A percentile compares a stretch with the other conserved stretches of the same genome.
Conservation (phyloP, 495 filamentous ascomycete species). For the Neurospora sp. region DNA sequence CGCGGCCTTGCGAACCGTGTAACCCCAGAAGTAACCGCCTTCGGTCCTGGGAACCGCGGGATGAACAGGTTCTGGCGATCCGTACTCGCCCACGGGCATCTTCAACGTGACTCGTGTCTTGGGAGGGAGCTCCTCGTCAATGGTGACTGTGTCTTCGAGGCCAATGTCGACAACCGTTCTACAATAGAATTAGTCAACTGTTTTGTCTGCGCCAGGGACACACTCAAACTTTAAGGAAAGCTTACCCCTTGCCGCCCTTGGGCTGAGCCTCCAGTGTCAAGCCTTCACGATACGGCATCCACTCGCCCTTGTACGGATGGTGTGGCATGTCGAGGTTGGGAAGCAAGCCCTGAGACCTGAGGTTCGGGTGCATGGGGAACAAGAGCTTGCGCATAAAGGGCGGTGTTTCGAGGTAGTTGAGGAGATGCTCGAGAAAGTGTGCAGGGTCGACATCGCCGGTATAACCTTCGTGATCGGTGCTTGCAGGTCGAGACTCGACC, state of each 20-base stretch:
- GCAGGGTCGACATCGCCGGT: slow-evolving; percentile 55
- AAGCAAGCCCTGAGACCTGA: slow-evolving; percentile 51
- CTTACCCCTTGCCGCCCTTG: slow-evolving; percentile 28
- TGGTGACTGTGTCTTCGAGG: slow-evolving; percentile 39
- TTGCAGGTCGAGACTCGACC: slow-evolving; percentile 22
- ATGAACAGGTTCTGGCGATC: slow-evolving; percentile 42
- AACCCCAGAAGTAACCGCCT: slow-evolving; percentile 71
- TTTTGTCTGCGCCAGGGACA: neutral
- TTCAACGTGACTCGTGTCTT: slow-evolving; percentile 57
- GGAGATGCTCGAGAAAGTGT: slow-evolving; percentile 60
- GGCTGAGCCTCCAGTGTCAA: slow-evolving; percentile 38
- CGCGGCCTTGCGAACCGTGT: slow-evolving; percentile 45
- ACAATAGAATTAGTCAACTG: neutral
- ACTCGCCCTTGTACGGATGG: slow-evolving; percentile 55
- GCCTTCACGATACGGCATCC: slow-evolving; percentile 63
- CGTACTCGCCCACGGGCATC: slow-evolving; percentile 37
- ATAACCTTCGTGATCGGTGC: slow-evolving; percentile 40
- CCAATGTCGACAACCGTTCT: slow-evolving; percentile 53
- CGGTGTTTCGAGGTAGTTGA: slow-evolving; percentile 67
- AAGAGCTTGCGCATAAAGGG: slow-evolving; percentile 59
- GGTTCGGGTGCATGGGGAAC: slow-evolving; percentile 62
- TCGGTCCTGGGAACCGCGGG: slow-evolving; percentile 53
- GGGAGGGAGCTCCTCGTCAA: slow-evolving; percentile 43
- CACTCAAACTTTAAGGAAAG: neutral
- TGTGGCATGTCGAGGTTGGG: slow-evolving; percentile 69